Evolutionary conservation across 2,329 filamentous ascomycete species (phyloP), one percentile per base, ranked within the genome.

Genomic region (Grosmannia serpens): DNA sequence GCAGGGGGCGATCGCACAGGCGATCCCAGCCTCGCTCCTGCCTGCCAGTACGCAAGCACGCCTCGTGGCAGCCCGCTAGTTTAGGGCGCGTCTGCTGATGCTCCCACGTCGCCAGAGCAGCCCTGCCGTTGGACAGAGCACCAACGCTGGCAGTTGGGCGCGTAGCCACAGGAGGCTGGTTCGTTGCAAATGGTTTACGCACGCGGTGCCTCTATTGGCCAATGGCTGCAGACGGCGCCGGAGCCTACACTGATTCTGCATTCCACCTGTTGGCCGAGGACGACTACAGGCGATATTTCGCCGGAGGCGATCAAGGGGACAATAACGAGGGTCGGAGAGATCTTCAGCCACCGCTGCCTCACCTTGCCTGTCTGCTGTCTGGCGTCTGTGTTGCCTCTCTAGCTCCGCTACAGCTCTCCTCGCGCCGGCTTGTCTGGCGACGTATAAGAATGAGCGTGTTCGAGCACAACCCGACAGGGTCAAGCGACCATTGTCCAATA

Each of bases 181-280:
- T 35, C 17, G 2, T 38, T 22, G 55, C 58, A 57, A 62, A 59
- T 61, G 59, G 58, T 59, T 60, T 33, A 56, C 33, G 58, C 62
- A 62, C 61, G 62, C 62, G 59, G 58, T 59, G 24, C 53, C 33
- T 61, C 55, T 15, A 62, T 62, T 64, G 62, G 62, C 59, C 61
- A 61, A 59, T 60, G 55, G 53, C 52, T 35, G 56, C 50, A 41
- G 51, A 47, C 31, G 27, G 20, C 46, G 22, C 27, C 24, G 11
- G 26, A 15, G 9, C 17, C 15, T 22, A 26, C 8, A 3, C 8
- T 33, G 31, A 10, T 33, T 33, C 31, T 33, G 5, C 31, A 33
- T 33, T 33, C 31, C 31, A 6, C 31, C 31, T 10, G 31, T 10
- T 33, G 13, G 13, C 20, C 22, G 47, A 51, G 46, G 9, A 26